Evolutionary conservation across 2,329 filamentous ascomycete species (phyloP), one percentile per base, ranked within the genome.

Genomic region (Penicillium rolfsii): DNA sequence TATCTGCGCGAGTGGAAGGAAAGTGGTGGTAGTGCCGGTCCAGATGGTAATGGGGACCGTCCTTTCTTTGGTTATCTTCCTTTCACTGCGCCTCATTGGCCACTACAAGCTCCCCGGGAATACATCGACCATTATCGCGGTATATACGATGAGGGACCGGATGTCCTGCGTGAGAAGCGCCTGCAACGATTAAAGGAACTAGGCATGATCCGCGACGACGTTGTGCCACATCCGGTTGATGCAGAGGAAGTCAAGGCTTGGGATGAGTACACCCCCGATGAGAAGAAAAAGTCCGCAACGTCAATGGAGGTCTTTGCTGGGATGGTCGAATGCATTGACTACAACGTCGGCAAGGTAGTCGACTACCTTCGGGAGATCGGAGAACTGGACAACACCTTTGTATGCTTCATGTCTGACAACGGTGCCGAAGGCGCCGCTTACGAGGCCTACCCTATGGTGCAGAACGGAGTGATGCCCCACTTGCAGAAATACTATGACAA

Each of bases 11-110:
- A 83, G 52, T 80, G 83, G 74, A 80, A 77, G n/a, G 68, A 75
- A 70, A 61, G 74, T 67, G 61, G 67, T 2, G 66, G 67, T 2
- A 65, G 62, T 36, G 65, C 28, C 16, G 65, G 66, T 3, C 63
- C 63, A 0, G 63, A 66, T 22, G 66, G 66, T 3, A 56, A 73
- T 2, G 69, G 74, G 35, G 73, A 74, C 26, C 71, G 69, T 16
- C 82, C 85, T 0, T 87, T 88, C 75, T 88, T 87, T 66, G 84
- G 76, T 1, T 87, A 87, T 68, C 76, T 85, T 2, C 84, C 85
- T 1, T 88, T 87, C 70, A 85, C 85, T 0, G 86, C 85, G 0
- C 85, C 85, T 1, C 85, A 88, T 64, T 88, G 86, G 86, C 86
- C 86, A 1, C 73, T 88, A 6, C 86, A 88, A 66, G 84, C 84